These are phyloP conservation scores for Primulina huaijiensis DNA, from an alignment of 257 asterid species.

Conservation along the genomic window DNA sequence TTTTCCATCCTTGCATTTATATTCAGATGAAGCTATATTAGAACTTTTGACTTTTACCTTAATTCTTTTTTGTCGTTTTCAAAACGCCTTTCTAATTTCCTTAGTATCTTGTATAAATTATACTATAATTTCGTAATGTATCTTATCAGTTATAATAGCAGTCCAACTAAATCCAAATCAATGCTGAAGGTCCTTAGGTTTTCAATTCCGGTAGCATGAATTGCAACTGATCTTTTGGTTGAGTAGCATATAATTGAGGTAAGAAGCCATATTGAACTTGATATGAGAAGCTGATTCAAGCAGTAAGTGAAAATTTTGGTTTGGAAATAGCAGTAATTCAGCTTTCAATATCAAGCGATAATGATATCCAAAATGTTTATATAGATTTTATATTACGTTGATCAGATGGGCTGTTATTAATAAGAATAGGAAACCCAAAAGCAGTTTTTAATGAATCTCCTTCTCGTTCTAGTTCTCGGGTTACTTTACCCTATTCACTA, in stretches of 20 bases:
- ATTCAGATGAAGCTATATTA: slow-evolving; percentile 15
- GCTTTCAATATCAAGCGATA: background rate
- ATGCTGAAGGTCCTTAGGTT: background rate
- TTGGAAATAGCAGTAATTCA: background rate
- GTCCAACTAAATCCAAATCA: background rate
- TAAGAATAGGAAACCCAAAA: background rate
- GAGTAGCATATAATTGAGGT: background rate
- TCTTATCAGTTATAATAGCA: too few species aligned
- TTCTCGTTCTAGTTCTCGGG: background rate
- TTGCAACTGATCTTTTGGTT: slow-evolving; percentile 4
- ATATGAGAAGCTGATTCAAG: slow-evolving; percentile 1
- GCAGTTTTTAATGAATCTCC: background rate
- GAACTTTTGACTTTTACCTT: slow-evolving; percentile 11
- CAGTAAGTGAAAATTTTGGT: slow-evolving; percentile 15
- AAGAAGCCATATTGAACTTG: slow-evolving; percentile 10
- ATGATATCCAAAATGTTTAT: background rate
- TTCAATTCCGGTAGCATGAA: slow-evolving; percentile 12
- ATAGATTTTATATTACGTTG: background rate
- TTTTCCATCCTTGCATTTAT: slow-evolving; percentile 6
- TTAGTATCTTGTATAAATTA: slow-evolving; percentile 8
- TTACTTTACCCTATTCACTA: background rate
- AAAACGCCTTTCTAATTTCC: background rate
- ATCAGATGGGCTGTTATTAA: background rate
- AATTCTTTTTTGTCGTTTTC: slow-evolving; percentile 17
- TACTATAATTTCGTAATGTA: background rate